phyloP scores from a whole-genome alignment of 768 basidiomycete species.

The Russula sp. region DNA sequence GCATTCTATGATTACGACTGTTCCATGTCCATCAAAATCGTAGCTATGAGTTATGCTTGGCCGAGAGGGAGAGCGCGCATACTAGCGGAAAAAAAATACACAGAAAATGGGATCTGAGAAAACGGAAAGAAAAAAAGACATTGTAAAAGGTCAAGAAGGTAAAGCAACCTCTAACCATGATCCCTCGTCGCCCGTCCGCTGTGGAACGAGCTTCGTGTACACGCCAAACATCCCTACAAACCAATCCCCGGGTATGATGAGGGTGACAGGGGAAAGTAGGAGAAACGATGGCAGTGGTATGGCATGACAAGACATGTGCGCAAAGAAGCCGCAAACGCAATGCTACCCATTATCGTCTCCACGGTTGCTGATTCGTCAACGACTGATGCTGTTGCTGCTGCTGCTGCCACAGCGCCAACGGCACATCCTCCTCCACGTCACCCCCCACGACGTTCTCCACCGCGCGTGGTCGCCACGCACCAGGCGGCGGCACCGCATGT shows the following conservation, averaged over 20 bases:
- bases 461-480: constrained; percentile 39
- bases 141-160: background rate
- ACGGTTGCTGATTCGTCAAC: constrained; percentile 4
- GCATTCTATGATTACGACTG: constrained; percentile 21
- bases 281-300: background rate
- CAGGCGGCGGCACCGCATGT: constrained; percentile 44
- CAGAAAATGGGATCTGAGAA: background rate
- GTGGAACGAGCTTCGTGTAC: background rate
- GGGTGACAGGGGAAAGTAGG: background rate
- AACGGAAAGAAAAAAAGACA: background rate
- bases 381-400: constrained; percentile 46
- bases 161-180: background rate
- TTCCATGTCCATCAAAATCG: constrained; percentile 22
- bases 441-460: constrained; percentile 32
- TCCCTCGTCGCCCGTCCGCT: background rate
- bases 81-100: background rate
- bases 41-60: constrained; percentile 21
- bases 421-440: constrained; percentile 63
- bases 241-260: background rate
- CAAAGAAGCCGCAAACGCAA: background rate
- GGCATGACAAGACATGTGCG: background rate
- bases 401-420: constrained; percentile 74
- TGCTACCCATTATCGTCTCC: constrained; percentile 7
- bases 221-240: background rate
- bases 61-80: background rate